A percentile compares a stretch with the other conserved stretches of the same genome.
phyloP scores from a whole-genome alignment of 2,329 filamentous ascomycete species.

The Allantophomopsis lycopodina region DNA sequence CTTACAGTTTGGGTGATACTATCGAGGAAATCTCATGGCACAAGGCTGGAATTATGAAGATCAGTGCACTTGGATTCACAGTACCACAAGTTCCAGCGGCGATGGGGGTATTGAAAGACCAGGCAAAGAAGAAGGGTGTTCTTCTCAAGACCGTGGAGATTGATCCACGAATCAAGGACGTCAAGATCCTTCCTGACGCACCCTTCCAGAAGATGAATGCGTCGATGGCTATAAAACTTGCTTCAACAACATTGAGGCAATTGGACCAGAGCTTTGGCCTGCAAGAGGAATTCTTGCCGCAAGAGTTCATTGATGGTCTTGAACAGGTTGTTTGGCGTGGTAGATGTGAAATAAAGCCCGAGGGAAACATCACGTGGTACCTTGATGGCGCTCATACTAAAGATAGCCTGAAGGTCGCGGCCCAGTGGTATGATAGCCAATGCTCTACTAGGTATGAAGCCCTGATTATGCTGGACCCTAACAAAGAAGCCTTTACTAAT shows the following conservation, averaged over 20 bases:
- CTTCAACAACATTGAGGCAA: slow-evolving; percentile 31
- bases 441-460: slow-evolving; percentile 7
- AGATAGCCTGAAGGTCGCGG: slow-evolving; percentile 74
- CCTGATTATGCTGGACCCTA: background rate
- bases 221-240: slow-evolving; percentile 33
- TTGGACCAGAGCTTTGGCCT: slow-evolving; percentile 12
- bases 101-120: slow-evolving; percentile 27
- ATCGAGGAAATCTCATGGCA: slow-evolving; percentile 60
- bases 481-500: slow-evolving; percentile 6
- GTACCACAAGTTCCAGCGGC: slow-evolving; percentile 34
- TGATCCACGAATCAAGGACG: slow-evolving; percentile 32
- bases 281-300: slow-evolving; percentile 28
- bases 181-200: slow-evolving; percentile 30
- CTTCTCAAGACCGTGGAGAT: slow-evolving; percentile 21
- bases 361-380: slow-evolving; percentile 60
- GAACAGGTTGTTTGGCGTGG: slow-evolving; percentile 67
- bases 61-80: slow-evolving; percentile 41
- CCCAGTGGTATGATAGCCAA: slow-evolving; percentile 62
- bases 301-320: slow-evolving; percentile 57
- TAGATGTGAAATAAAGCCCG: slow-evolving; percentile 51
- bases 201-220: slow-evolving; percentile 47
- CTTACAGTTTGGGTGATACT: slow-evolving; percentile 45
- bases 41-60: slow-evolving; percentile 59
- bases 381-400: slow-evolving; percentile 89
- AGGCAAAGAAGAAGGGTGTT: slow-evolving; percentile 40